Evolutionary conservation across 345 rosid species (phyloP), one percentile per base, ranked within the genome.

Genomic region (Stellera chamaejasme): DNA sequence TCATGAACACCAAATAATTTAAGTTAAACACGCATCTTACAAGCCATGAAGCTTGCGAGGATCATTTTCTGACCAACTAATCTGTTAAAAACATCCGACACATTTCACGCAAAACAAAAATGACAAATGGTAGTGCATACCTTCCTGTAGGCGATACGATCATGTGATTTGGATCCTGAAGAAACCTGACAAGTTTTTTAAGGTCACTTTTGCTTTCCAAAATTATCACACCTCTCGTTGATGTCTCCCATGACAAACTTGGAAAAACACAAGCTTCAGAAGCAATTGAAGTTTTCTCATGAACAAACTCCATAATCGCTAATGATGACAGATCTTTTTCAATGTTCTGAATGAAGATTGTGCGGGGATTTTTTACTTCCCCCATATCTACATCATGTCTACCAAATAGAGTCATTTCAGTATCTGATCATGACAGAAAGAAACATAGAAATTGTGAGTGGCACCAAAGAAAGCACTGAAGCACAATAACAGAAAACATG

Each of bases 311-410:
- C 10, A 45, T 52, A 42, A 77, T 64, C 10, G 65, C 43, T 27
- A 70, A 70, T 15, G 85, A 57, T n/a, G 72, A 55, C 14, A 77
- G 39, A 10, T 70, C 61, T 48, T 69, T 80, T 46, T 77, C 82
- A 48, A 80, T 48, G 45, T 80, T 74, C 47, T 72, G 78, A 60
- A 80, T 45, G 45, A 73, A 43, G 10, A 80, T 10, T 1, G 28
- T 6, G 64, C 12, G 50, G 11, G 5, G 65, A 10, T 43, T 14
- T 25, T 16, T 50, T 13, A 10, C 55, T 9, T 76, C 72, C 58
- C 82, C 85, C 13, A 77, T 7, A 47, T 77, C 82, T 42, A 25
- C 23, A 26, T 80, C 82, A 42, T 63, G 62, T 27, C 48, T 52
- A 19, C 25, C 48, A 7, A 36, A 8, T 13, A 25, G 28, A 32